Evolutionary conservation across 1,284 basidiomycete species (phyloP).

Genomic region (Marasmius oreades): DNA sequence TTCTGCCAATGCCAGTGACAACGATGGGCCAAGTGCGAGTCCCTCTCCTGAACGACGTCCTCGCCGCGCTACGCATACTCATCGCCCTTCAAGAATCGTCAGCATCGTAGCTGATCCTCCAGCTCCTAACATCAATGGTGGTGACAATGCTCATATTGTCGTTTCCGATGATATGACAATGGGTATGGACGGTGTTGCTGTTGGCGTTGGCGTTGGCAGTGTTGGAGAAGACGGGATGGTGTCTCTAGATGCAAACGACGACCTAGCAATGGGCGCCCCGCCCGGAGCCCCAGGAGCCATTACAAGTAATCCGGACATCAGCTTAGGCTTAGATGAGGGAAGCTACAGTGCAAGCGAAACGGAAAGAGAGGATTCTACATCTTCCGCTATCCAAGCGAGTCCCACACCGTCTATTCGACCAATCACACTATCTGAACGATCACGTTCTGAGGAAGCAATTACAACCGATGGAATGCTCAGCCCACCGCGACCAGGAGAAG

Average conservation of each 20-base stretch:
- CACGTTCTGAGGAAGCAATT: not conserved
- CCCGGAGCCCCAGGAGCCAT: conserved; percentile 76
- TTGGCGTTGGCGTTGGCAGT: conserved; percentile 20
- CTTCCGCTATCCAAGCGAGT: not conserved
- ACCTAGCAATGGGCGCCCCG: conserved; percentile 83
- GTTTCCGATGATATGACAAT: not conserved
- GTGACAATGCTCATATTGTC: conserved; percentile 1
- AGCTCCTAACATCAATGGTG: not conserved
- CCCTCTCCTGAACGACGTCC: conserved; percentile 34
- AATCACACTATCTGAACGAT: not conserved
- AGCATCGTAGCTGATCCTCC: conserved; percentile 61
- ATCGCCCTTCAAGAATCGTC: conserved; percentile 42
- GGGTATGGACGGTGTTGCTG: conserved; percentile 8
- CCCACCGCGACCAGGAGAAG: conserved; percentile 2
- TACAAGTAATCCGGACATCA: conserved; percentile 9
- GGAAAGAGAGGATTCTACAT: conserved; percentile 5
- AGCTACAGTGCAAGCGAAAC: conserved; percentile 18
- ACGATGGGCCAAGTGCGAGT: conserved; percentile 34
- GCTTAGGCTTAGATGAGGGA: conserved; percentile 11
- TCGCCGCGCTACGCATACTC: conserved; percentile 25
- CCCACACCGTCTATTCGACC: not conserved
- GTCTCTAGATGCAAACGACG: conserved; percentile 55
- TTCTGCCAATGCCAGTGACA: conserved; percentile 29
- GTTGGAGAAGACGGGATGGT: conserved; percentile 36
- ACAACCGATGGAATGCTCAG: conserved; percentile 1